These are phyloP conservation scores for Hsuehochloa calcarea DNA, from an alignment of 176 grass and related monocot species.

Conservation along the genomic window DNA sequence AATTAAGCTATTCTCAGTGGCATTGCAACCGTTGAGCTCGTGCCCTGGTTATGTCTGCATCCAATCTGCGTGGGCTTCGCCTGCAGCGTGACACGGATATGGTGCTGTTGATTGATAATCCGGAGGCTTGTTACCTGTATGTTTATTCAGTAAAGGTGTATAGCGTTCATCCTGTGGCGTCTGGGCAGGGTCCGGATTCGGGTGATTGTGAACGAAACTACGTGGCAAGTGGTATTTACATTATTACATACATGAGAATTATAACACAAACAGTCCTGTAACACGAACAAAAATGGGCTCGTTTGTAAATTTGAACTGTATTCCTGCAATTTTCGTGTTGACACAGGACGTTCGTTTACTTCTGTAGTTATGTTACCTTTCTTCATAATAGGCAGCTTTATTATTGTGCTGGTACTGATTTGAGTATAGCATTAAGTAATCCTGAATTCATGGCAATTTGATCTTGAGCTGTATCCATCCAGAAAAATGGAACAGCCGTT, in stretches of 20 bases:
- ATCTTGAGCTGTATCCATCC: background rate
- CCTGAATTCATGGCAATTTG: background rate
- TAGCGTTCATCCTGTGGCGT: background rate
- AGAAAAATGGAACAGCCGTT: background rate
- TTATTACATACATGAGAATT: background rate
- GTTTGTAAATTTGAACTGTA: background rate
- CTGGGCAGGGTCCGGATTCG: background rate
- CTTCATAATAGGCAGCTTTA: background rate
- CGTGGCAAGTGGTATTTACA: background rate
- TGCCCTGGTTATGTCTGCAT: background rate
- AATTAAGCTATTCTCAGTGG: conserved; percentile 20
- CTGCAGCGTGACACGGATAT: background rate
- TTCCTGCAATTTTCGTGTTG: background rate
- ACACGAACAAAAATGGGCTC: background rate
- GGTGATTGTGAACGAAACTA: background rate
- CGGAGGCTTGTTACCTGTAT: background rate
- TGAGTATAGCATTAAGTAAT: background rate
- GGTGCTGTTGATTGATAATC: background rate
- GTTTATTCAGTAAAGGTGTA: background rate
- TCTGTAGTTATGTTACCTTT: background rate
- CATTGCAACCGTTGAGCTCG: conserved; percentile 13
- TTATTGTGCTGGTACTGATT: background rate
- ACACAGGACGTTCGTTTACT: background rate
- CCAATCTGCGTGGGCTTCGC: background rate
- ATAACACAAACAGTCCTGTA: background rate